Evolutionary conservation across 139 green algal genomes (phyloP).

Genomic region (Closterium sp.): DNA sequence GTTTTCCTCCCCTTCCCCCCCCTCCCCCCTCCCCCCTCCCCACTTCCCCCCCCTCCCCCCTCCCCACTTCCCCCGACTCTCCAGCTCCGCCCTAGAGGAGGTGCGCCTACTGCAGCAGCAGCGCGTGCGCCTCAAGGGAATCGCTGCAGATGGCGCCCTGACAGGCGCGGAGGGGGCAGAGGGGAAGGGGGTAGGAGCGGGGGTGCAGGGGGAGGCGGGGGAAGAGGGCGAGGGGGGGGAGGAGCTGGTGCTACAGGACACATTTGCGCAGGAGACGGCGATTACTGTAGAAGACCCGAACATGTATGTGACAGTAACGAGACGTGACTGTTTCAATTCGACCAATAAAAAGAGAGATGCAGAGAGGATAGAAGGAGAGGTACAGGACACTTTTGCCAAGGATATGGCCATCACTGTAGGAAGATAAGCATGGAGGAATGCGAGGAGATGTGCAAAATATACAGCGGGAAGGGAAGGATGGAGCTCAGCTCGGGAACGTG

Average conservation of each 20-base stretch:
- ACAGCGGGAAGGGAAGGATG: too few species aligned
- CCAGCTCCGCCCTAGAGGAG: constrained; percentile 54
- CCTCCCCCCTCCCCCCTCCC: neutral
- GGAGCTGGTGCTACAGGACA: constrained; percentile 47
- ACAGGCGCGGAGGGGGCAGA: constrained; percentile 25
- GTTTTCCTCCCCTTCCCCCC: neutral
- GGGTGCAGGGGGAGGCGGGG: neutral
- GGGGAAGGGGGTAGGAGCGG: neutral
- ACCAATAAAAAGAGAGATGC: too few species aligned
- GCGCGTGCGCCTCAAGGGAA: constrained; percentile 55
- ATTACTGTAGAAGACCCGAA: constrained; percentile 57
- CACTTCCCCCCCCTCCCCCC: neutral
- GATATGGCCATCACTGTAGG: neutral
- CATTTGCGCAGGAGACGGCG: constrained; percentile 48
- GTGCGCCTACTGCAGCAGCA: constrained; percentile 67
- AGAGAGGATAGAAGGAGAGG: too few species aligned
- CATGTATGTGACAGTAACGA: constrained; percentile 53
- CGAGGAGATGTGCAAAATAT: too few species aligned
- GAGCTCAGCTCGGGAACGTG: too few species aligned
- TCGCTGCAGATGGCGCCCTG: constrained; percentile 9
- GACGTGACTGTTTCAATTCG: too few species aligned
- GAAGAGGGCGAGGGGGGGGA: constrained; percentile 20
- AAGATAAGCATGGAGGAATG: too few species aligned
- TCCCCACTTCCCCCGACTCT: neutral
- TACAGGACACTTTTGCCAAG: neutral